phyloP scores from a whole-genome alignment of 495 filamentous ascomycete species.

The Mytilinidion resinicola region DNA sequence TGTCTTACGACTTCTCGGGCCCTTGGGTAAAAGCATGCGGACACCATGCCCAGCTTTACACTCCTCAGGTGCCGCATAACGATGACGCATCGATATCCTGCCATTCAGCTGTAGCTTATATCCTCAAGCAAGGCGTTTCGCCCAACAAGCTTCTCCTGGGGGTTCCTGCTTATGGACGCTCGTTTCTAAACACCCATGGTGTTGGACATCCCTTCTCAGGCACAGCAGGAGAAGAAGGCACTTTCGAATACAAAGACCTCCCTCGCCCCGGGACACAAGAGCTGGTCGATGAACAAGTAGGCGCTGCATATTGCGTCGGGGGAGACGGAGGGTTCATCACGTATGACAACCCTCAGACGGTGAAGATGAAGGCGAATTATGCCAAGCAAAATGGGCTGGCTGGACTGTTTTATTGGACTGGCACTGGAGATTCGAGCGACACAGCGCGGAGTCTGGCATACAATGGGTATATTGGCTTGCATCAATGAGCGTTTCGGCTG shows the following conservation, averaged over 20 bases:
- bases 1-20: constrained; percentile 84
- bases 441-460: constrained; percentile 57
- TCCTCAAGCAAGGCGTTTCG: constrained; percentile 61
- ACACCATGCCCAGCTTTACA: constrained; percentile 75
- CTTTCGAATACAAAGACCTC: constrained; percentile 74
- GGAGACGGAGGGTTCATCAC: constrained; percentile 80
- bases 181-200: constrained; percentile 62
- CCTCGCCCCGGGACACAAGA: constrained; percentile 67
- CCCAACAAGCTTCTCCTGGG: constrained; percentile 71
- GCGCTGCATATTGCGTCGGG: constrained; percentile 71
- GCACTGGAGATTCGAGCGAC: constrained; percentile 63
- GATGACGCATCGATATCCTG: constrained; percentile 54
- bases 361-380: constrained; percentile 77
- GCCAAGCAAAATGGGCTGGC: constrained; percentile 70
- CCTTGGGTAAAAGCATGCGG: constrained; percentile 64
- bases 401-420: constrained; percentile 88
- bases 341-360: constrained; percentile 79
- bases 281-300: constrained; percentile 57
- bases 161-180: constrained; percentile 73
- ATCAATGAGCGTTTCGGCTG: constrained; percentile 9
- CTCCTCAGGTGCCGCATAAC: constrained; percentile 44
- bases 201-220: constrained; percentile 59
- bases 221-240: constrained; percentile 67
- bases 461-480: constrained; percentile 29
- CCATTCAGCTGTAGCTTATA: constrained; percentile 59